Evolutionary conservation across 352 stramenopile species (phyloP), one percentile per base, ranked within the genome.

Genomic region (Thraustochytrium sp.): DNA sequence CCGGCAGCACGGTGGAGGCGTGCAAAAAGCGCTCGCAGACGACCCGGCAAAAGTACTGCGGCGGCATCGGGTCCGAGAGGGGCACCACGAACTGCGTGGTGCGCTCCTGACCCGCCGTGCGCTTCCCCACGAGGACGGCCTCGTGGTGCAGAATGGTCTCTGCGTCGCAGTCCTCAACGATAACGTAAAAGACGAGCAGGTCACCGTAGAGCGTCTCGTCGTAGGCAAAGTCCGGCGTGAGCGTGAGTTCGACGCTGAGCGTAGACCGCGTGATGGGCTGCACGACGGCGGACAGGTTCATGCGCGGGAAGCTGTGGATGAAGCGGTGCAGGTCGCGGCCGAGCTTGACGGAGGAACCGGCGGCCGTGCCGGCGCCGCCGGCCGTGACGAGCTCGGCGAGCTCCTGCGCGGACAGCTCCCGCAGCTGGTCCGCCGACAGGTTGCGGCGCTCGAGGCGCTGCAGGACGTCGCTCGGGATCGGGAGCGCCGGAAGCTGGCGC

Each of bases 11-110:
- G 26, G 92, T 94, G 82, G 98, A 92, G 46, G 94, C 97, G 88
- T 99, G 96, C 78, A 99, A 91, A 96, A 97, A 99, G 84, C 97
- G 94, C 90, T 99, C 96, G 2, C 93, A 97, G 42, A 99, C 90
- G 0, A 99, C 94, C 74, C 96, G 92, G 74, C 99, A 94, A 89
- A 99, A 99, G 88, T 99, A 99, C 49, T 98, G 91, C 23, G 97
- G 97, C 1, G 97, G 96, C 36, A 99, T 88, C 11, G 97, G 97
- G 85, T 99, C 97, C 63, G 98, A 93, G 42, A 99, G 90, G 13
- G 97, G 96, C 59, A 99, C 97, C 34, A 94, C 98, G 84, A 99
- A 99, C 65, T 74, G 82, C 3, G 84, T 84, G 21, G 9, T 88
- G 68, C 87, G 89, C 63, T 95, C 91, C 55, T 95, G 89, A 2